These are phyloP conservation scores for Peniophora sp. DNA, from an alignment of 1,284 basidiomycete species.

Conservation along the genomic window DNA sequence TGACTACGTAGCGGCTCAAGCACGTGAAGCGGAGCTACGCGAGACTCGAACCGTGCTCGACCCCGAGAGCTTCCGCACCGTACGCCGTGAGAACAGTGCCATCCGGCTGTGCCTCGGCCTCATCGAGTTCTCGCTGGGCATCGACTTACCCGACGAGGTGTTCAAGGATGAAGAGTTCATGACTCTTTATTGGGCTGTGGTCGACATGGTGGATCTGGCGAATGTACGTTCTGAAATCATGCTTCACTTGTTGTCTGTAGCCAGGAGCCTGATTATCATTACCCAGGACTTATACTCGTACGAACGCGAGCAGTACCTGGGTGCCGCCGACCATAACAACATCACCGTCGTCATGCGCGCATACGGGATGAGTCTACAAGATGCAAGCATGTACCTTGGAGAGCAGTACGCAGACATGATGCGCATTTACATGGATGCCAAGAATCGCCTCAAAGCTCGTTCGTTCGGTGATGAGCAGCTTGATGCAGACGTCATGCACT, in stretches of 20 bases:
- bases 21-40: slow-evolving; percentile 51
- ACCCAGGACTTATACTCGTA: slow-evolving; percentile 36
- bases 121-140: slow-evolving; percentile 49
- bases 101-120: slow-evolving; percentile 57
- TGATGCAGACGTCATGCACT: slow-evolving; percentile 24
- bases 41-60: slow-evolving; percentile 47
- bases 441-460: slow-evolving; percentile 15
- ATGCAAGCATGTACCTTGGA: slow-evolving; percentile 26
- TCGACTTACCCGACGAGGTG: slow-evolving; percentile 55
- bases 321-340: slow-evolving; percentile 30
- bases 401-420: slow-evolving; percentile 22
- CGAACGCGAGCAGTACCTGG: slow-evolving; percentile 30
- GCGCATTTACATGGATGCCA: slow-evolving; percentile 20
- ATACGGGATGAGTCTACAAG: slow-evolving; percentile 25
- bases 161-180: slow-evolving; percentile 47
- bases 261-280: neutral
- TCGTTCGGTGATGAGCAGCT: slow-evolving; percentile 20
- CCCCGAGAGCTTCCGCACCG: slow-evolving; percentile 40
- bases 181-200: slow-evolving; percentile 48
- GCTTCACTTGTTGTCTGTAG: neutral
- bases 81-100: slow-evolving; percentile 62
- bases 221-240: slow-evolving; percentile 27
- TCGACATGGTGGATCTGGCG: slow-evolving; percentile 50
- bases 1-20: slow-evolving; percentile 50
- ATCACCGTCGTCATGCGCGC: slow-evolving; percentile 30